Base-by-base conservation (phyloP, 2,329 filamentous ascomycete species). In the Drechslerella dactyloides region DNA sequence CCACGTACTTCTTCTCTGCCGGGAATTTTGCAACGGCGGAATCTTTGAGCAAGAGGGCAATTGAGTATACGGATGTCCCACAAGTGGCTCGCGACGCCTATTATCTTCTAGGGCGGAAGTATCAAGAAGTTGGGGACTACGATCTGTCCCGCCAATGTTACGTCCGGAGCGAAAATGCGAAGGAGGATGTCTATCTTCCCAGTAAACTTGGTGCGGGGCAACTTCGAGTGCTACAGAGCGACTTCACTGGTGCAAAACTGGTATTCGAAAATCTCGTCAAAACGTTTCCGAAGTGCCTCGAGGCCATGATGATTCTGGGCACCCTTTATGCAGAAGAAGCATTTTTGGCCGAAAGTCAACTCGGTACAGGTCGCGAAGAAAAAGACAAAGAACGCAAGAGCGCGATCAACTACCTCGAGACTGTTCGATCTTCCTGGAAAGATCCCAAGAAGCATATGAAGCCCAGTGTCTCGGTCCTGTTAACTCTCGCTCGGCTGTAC, bases 81-180 rank as follows among this genome's bases (percentile, higher is more conserved):
- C 91, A 93, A 2, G 91, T 97, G 79, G 93, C 93, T 23, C 96
- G 93, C 80, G 96, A 99, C 78, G 96, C 94, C 37, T 97, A 93
- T 93, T 99, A 97, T 80, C 82, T 97, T 7, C 85, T 97, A 44
- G 94, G 92, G 27, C 85, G 93, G 72, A 97, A 96, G 79, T 91
- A 93, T 74, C 94, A 99, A 78, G 91, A 91, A 75, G 85, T 87
- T 66, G 89, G 89, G 46, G 88, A 97, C 66, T 81, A 86, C 5
- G 84, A 88, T 19, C 88, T 87, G 64, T 93, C 94, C 1, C 86
- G 85, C 19, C 91, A 96, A 77, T 96, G 89, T 79, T 99, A 99
- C 80, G 87, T 88, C 62, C 89, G 90, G 75, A 90, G 96, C 0
- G 94, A 99, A 78, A 90, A 96, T 79, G 93, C 94, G 40, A 86